Evolutionary conservation across 192 early-diverging fungal species (phyloP), one percentile per base, ranked within the genome.

Genomic region (Lobulomyces angularis): DNA sequence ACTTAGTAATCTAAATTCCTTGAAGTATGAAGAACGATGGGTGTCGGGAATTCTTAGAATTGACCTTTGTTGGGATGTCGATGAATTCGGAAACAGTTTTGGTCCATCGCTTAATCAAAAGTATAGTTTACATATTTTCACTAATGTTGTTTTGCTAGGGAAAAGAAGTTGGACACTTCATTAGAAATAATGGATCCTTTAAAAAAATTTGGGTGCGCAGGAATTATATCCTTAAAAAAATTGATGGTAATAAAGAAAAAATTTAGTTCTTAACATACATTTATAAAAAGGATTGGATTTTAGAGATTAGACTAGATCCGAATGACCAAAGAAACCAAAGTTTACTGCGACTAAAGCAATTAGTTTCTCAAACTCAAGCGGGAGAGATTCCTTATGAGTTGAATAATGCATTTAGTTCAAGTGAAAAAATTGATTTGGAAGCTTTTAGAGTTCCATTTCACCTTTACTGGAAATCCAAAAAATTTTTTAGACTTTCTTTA

Each of bases 271-370:
- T n/a, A n/a, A n/a, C n/a, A n/a, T n/a, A n/a, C n/a, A n/a, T n/a
- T n/a, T n/a, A n/a, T n/a, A n/a, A 56, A 31, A 51, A 59, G 61
- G 62, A 70, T 38, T 65, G 60, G 67, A 53, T 65, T 20, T 37
- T 39, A 24, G 51, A 58, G 8, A 29, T 52, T 1, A 35, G 35
- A 17, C 24, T 68, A n/a, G 66, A 68, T 50, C 64, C 64, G 2
- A 64, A 68, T 30, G 66, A 68, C 44, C 66, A 61, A 7, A 25
- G 57, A 49, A 67, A 68, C 35, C 21, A 23, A 8, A 46, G 66
- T 26, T 29, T 68, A 2, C 22, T 66, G 24, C 11, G 38, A 37
- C 28, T 68, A 21, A 62, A 55, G 31, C 24, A 47, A 26, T 32
- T 65, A n/a, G 43, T 65, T 6, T n/a, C n/a, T n/a, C n/a, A n/a